phyloP scores from a whole-genome alignment of 2,329 filamentous ascomycete species.

The Cercospora sojina region DNA sequence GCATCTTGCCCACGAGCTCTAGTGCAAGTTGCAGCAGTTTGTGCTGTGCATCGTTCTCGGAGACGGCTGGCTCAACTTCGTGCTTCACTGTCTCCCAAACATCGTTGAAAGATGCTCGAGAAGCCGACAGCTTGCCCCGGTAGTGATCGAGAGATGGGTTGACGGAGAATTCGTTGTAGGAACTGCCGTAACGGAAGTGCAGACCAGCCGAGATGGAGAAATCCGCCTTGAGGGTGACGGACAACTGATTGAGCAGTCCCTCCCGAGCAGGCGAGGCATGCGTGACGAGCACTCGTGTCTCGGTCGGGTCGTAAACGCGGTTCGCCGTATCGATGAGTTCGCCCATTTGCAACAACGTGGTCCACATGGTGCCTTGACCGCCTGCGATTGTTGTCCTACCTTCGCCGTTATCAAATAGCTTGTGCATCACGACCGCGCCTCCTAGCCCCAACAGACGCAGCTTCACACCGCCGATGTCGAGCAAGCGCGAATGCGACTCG shows the following conservation, averaged over 20 bases:
- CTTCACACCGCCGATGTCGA: constrained; percentile 95
- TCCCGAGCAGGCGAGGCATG: constrained; percentile 96
- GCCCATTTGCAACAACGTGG: constrained; percentile 94
- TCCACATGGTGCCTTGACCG: constrained; percentile 99
- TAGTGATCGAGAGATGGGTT: constrained; percentile 98
- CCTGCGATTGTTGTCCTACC: constrained; percentile 97
- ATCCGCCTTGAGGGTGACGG: constrained; percentile 94
- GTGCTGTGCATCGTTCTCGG: constrained; percentile 90
- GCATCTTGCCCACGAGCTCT: constrained; percentile 97
- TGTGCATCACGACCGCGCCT: constrained; percentile 98
- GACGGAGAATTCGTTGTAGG: constrained; percentile 99
- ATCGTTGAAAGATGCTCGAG: constrained; percentile 97
- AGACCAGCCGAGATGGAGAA: constrained; percentile 97
- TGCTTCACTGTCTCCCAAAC: constrained; percentile 98
- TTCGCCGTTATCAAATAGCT: constrained; percentile 98
- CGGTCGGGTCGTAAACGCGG: constrained; percentile 95
- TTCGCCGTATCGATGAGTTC: constrained; percentile 97
- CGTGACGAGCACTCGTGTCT: constrained; percentile 94
- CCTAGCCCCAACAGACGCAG: constrained; percentile 89
- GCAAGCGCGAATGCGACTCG: constrained; percentile 90
- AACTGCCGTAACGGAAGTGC: constrained; percentile 97
- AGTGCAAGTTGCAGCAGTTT: constrained; percentile 87
- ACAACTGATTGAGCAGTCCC: constrained; percentile 94
- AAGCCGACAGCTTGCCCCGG: constrained; percentile 94
- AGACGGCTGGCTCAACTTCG: constrained; percentile 91